Evolutionary conservation across 495 filamentous ascomycete genomes (phyloP).

Genomic region (Hypoxylon cercidicola): DNA sequence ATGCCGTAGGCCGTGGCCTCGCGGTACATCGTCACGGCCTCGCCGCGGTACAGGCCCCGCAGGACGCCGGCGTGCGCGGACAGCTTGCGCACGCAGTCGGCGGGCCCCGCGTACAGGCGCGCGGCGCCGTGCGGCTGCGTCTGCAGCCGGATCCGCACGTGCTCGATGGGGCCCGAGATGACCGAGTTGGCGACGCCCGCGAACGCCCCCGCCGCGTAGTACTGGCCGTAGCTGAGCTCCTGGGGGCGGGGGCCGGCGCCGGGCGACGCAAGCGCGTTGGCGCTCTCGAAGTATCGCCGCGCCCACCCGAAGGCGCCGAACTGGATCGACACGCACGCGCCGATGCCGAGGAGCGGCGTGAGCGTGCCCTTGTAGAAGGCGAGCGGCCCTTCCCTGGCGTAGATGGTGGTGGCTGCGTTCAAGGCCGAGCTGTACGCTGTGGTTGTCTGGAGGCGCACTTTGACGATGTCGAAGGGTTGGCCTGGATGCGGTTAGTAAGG

Average conservation of each 20-base stretch:
- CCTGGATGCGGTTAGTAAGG: constrained; percentile 63
- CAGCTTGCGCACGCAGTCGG: constrained; percentile 91
- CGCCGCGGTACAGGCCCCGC: constrained; percentile 83
- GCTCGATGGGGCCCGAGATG: constrained; percentile 93
- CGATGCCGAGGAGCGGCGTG: constrained; percentile 95
- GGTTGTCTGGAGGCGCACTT: constrained; percentile 94
- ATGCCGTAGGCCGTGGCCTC: constrained; percentile 95
- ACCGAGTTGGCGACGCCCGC: constrained; percentile 91
- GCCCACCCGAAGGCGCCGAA: constrained; percentile 97
- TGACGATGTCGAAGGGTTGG: constrained; percentile 98
- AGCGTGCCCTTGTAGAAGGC: constrained; percentile 99
- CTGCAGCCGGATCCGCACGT: constrained; percentile 96
- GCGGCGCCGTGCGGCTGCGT: constrained; percentile 89
- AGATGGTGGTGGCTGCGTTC: constrained; percentile 83
- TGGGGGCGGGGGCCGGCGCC: constrained; percentile 35
- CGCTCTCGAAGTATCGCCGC: constrained; percentile 81
- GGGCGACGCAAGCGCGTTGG: constrained; percentile 62
- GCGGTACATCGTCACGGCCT: constrained; percentile 83
- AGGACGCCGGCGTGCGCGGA: constrained; percentile 71
- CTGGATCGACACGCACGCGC: constrained; percentile 96
- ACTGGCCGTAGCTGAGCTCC: constrained; percentile 79
- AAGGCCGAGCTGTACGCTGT: constrained; percentile 81
- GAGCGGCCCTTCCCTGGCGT: constrained; percentile 83
- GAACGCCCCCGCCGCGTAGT: constrained; percentile 90
- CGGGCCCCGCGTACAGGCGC: constrained; percentile 82